Conservation (phyloP, 2,329 filamentous ascomycete species). For the Colletotrichum sp. region DNA sequence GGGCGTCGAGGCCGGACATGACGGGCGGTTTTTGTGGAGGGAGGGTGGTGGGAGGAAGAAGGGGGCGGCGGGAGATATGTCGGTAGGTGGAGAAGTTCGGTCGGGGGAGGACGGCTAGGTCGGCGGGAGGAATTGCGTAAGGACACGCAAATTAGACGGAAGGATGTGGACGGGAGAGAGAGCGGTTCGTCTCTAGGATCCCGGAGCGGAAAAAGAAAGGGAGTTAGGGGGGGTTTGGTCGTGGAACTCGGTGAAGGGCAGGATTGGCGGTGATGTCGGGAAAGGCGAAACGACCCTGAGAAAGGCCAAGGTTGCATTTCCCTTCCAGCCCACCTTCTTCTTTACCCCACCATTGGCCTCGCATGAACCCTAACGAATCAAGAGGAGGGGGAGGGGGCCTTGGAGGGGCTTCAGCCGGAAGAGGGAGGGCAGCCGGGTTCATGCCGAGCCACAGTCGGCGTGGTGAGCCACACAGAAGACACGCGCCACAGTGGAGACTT, state of each 20-base stretch:
- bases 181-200: background rate
- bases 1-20: conserved; percentile 62
- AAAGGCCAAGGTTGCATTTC: conserved; percentile 20
- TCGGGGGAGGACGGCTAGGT: background rate
- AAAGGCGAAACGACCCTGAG: conserved; percentile 8
- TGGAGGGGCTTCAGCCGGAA: background rate
- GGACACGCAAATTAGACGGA: background rate
- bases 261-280: conserved; percentile 13
- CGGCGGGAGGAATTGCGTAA: background rate
- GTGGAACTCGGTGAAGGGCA: conserved; percentile 1
- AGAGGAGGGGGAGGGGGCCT: background rate
- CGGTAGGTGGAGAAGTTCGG: background rate
- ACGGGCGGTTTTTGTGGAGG: background rate
- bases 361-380: conserved; percentile 14
- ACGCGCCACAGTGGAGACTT: background rate
- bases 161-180: background rate
- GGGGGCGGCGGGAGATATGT: background rate
- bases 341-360: conserved; percentile 7
- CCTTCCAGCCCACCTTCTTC: background rate
- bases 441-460: background rate
- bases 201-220: background rate
- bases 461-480: background rate
- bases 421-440: background rate
- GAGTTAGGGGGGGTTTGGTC: background rate
- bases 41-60: background rate